Percentiles rank a stretch among this genome's conserved stretches.
phyloP scores from a whole-genome alignment of 2,329 filamentous ascomycete genomes.

The Capronia epimyces region DNA sequence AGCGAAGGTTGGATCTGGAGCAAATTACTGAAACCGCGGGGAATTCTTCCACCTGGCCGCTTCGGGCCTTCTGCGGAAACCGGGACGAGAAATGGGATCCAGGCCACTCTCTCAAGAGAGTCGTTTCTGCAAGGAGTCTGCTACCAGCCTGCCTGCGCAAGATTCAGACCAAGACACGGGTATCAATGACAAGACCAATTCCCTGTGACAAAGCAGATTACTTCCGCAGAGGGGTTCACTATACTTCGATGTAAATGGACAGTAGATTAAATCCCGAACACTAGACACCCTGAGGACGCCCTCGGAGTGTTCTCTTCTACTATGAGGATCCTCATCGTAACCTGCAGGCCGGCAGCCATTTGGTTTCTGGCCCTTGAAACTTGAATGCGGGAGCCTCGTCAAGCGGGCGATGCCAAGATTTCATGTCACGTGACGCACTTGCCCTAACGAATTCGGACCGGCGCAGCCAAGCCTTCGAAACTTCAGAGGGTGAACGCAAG shows the following conservation, averaged over 20 bases:
- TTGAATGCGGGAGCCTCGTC: not conserved
- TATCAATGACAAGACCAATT: slow-evolving; percentile 10
- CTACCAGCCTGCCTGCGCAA: slow-evolving; percentile 1
- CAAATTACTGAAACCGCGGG: slow-evolving; percentile 1
- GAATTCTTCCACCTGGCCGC: slow-evolving; percentile 2
- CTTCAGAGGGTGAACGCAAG: slow-evolving; percentile 1
- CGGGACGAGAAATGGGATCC: not conserved
- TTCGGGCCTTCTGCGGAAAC: slow-evolving; percentile 2
- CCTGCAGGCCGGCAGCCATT: no score
- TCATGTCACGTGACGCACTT: slow-evolving; percentile 15
- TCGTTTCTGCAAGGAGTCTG: not conserved
- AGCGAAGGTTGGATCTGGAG: slow-evolving; percentile 26
- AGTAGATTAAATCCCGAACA: not conserved
- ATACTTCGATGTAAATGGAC: no score
- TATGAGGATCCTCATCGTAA: no score
- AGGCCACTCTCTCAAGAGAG: not conserved
- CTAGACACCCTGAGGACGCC: not conserved
- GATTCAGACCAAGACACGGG: not conserved
- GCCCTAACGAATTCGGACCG: slow-evolving; percentile 8
- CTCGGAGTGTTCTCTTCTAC: no score
- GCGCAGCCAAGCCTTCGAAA: slow-evolving; percentile 5
- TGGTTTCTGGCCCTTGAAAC: not conserved
- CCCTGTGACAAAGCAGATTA: not conserved
- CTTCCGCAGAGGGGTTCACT: not conserved
- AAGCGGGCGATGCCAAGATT: slow-evolving; percentile 16